These are phyloP conservation scores for Penicillium sp. DNA, from an alignment of 2,329 filamentous ascomycete genomes.

Conservation along the genomic window DNA sequence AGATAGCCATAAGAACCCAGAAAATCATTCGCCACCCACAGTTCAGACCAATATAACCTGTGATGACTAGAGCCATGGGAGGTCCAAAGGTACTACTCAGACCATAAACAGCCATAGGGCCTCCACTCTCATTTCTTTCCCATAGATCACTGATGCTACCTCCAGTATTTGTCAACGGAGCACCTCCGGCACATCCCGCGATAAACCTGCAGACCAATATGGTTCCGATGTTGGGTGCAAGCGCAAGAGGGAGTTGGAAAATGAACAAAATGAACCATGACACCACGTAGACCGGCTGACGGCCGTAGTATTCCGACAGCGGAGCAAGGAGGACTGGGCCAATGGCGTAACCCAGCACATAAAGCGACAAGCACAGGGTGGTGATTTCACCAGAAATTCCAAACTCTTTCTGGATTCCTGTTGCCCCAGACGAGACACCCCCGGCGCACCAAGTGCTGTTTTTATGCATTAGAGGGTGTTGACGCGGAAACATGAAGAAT, in stretches of 20 bases:
- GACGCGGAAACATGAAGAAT: background rate
- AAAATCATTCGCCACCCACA: constrained; percentile 57
- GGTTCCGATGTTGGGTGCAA: constrained; percentile 30
- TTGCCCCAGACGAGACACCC: constrained; percentile 29
- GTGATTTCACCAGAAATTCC: constrained; percentile 30
- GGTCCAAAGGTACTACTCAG: constrained; percentile 37
- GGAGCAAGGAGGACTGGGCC: constrained; percentile 32
- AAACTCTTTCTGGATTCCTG: constrained; percentile 26
- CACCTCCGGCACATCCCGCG: constrained; percentile 30
- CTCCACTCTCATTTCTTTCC: constrained; percentile 31
- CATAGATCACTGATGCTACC: constrained; percentile 33
- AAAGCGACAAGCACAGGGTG: constrained; percentile 34
- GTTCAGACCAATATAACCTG: constrained; percentile 35
- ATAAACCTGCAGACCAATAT: constrained; percentile 31
- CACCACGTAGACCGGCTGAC: constrained; percentile 34
- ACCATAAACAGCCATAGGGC: constrained; percentile 37
- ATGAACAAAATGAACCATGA: constrained; percentile 32
- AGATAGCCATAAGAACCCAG: constrained; percentile 59
- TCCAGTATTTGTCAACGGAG: constrained; percentile 35
- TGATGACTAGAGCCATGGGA: constrained; percentile 34
- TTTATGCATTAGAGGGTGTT: background rate
- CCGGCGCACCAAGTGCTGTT: constrained; percentile 27
- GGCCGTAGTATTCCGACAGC: constrained; percentile 37
- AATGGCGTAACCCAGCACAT: constrained; percentile 29
- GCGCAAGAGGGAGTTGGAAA: constrained; percentile 29